phyloP scores from a whole-genome alignment of 306 rosid genomes.

The Crotalaria pallida region DNA sequence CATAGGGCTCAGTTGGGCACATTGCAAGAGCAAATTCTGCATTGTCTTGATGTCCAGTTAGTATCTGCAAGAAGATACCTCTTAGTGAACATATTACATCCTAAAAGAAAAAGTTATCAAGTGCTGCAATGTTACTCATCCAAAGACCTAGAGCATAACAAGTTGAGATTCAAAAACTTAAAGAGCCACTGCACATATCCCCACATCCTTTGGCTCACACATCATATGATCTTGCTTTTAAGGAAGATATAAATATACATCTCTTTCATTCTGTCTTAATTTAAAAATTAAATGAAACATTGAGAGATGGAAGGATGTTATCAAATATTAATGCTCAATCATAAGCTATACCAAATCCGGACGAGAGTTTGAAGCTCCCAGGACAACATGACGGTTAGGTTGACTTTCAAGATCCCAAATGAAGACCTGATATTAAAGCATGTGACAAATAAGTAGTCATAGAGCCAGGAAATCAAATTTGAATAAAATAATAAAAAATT shows the following conservation, averaged over 20 bases:
- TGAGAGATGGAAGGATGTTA: background rate
- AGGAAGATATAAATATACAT: background rate
- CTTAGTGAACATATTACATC: background rate
- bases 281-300: background rate
- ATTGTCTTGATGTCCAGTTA: conserved; percentile 99
- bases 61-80: conserved; percentile 45
- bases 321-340: background rate
- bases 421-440: conserved; percentile 56
- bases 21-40: conserved; percentile 99
- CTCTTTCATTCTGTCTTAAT: background rate
- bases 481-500: background rate
- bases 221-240: background rate
- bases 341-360: conserved; percentile 80
- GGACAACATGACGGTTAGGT: conserved; percentile 96
- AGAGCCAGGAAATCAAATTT: conserved; percentile 8
- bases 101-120: no score
- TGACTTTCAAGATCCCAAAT: conserved; percentile 98
- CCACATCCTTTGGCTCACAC: no score
- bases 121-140: no score
- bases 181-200: no score
- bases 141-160: no score
- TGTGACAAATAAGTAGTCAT: conserved; percentile 4
- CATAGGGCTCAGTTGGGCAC: conserved; percentile 99
- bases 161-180: no score
- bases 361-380: conserved; percentile 90